A percentile compares a stretch with the other conserved stretches of the same genome.
These are phyloP conservation scores for Protomyces arabidopsidicola DNA, from an alignment of 1,139 yeast genomes.

Conservation along the genomic window DNA sequence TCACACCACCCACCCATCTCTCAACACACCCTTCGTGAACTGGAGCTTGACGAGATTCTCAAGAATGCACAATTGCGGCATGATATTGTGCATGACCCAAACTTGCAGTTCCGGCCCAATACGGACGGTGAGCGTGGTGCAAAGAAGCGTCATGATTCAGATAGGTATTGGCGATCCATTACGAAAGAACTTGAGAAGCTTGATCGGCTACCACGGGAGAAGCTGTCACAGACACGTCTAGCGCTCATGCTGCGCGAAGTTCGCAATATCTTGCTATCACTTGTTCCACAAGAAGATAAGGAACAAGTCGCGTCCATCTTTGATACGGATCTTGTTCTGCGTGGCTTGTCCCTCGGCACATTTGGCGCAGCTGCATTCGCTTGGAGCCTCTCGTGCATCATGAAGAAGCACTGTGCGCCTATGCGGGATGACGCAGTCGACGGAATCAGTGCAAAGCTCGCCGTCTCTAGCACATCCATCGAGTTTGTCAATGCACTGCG, in stretches of 20 bases:
- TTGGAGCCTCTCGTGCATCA: slow-evolving; percentile 64
- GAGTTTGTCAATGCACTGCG: slow-evolving; percentile 72
- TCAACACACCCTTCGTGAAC: slow-evolving; percentile 74
- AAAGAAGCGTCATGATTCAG: slow-evolving; percentile 68
- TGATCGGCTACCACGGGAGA: slow-evolving; percentile 43
- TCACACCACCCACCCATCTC: slow-evolving; percentile 66
- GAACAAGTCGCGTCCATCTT: slow-evolving; percentile 64
- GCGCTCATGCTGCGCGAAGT: slow-evolving; percentile 71
- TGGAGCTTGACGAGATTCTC: slow-evolving; percentile 81
- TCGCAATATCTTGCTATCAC: slow-evolving; percentile 66
- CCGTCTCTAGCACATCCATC: slow-evolving; percentile 41
- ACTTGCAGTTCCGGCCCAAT: slow-evolving; percentile 85
- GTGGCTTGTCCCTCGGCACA: slow-evolving; percentile 64
- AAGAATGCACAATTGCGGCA: slow-evolving; percentile 91
- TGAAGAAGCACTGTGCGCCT: slow-evolving; percentile 87
- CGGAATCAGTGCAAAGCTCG: slow-evolving; percentile 61
- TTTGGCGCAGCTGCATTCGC: slow-evolving; percentile 66
- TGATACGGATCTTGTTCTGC: slow-evolving; percentile 71
- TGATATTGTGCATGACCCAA: slow-evolving; percentile 88
- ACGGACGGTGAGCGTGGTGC: slow-evolving; percentile 86
- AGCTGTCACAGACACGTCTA: slow-evolving; percentile 34
- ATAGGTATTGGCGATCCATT: slow-evolving; percentile 61
- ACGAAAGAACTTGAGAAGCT: slow-evolving; percentile 33
- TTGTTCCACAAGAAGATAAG: slow-evolving; percentile 75
- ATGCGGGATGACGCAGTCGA: slow-evolving; percentile 91